Evolutionary conservation across 495 filamentous ascomycete genomes (phyloP), one percentile per base, ranked within the genome.

Genomic region (Penicillium herquei): DNA sequence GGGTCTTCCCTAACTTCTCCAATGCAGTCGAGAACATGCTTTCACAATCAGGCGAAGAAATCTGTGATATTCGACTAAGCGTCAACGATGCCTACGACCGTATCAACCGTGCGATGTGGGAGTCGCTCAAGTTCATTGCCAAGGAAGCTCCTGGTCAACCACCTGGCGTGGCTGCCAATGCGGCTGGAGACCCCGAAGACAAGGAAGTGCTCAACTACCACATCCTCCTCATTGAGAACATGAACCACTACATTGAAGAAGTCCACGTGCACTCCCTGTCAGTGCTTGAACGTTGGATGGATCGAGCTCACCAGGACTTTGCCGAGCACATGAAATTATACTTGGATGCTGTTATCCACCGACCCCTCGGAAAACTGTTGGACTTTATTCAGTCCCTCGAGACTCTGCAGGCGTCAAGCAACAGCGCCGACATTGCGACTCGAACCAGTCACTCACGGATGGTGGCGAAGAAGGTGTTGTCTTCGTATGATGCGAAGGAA

Each of bases 141-240:
- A 91, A 94, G 72, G 92, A 96, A 69, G 90, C 87, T 45, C 93
- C 93, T 0, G 80, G 84, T 4, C 76, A 77, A 58, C 63, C 66
- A 6, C 60, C 70, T 5, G 86, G 64, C 13, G 66, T 70, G 37
- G 67, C 74, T n/a, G 80, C 84, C 43, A 80, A 26, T 26, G 21
- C 82, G 55, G 82, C 71, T 6, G 78, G 82, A 14, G 87, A 90
- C 61, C 81, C 86, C 4, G 93, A 98, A 63, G 93, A 98, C 67
- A 98, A 98, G 70, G 93, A 96, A 66, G 86, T 89, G 13, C 80
- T 98, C 17, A 97, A 98, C 68, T 96, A 96, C 73, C 92, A 97
- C 68, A 96, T 98, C 62, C 81, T 96, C 46, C 81, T 98, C 33
- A 97, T 98, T 56, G 93, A 98, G 69, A 98, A 98, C 67, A 96